Evolutionary conservation across 169 alveolate species (phyloP).

Genomic region (Plasmodium blacklocki): DNA sequence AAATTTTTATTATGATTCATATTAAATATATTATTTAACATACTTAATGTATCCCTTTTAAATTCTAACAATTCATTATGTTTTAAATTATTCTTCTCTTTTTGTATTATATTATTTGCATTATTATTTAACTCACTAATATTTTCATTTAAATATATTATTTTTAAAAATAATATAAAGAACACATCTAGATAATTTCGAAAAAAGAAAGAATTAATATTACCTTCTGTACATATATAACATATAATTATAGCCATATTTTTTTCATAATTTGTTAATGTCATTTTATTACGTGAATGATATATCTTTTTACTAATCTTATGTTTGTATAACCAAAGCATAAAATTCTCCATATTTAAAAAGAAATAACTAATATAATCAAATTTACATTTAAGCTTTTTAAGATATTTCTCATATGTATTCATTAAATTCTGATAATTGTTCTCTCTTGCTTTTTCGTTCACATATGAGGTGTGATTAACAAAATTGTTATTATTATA

Average conservation of each 20-base stretch:
- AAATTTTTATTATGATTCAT: constrained; percentile 7
- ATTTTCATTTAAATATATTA: constrained; percentile 40
- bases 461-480: neutral
- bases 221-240: constrained; percentile 74
- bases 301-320: constrained; percentile 36
- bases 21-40: constrained; percentile 27
- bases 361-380: constrained; percentile 47
- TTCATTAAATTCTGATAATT: neutral
- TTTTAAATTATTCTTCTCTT: constrained; percentile 20
- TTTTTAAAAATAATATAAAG: constrained; percentile 41
- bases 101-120: neutral
- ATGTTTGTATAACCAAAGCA: constrained; percentile 66
- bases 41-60: constrained; percentile 25
- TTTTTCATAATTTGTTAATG: constrained; percentile 37
- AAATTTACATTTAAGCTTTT: constrained; percentile 39
- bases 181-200: constrained; percentile 67
- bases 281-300: constrained; percentile 23
- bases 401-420: constrained; percentile 10
- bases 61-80: constrained; percentile 28
- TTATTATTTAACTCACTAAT: constrained; percentile 15
- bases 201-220: constrained; percentile 35
- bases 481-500: neutral
- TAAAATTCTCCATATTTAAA: constrained; percentile 32
- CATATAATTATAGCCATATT: constrained; percentile 46
- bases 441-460: neutral